Evolutionary conservation across 345 rosid genomes (phyloP).

Genomic region (Populus alba): DNA sequence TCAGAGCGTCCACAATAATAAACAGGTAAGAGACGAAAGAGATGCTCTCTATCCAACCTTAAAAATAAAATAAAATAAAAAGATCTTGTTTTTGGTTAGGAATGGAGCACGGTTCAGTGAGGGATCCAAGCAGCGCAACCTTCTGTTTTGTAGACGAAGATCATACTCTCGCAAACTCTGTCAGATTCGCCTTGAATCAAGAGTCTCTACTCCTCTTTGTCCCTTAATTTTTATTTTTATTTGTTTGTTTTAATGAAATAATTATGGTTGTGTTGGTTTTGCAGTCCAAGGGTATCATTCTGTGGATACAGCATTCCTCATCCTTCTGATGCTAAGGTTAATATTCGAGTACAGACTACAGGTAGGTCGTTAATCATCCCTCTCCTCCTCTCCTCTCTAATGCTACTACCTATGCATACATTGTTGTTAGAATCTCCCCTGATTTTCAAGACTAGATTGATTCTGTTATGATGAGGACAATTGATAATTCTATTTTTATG

Average conservation of each 20-base stretch:
- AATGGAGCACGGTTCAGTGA: constrained; percentile 73
- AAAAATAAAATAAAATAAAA: no score
- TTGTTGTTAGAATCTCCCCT: no score
- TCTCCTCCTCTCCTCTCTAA: no score
- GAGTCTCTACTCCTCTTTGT: constrained; percentile 38
- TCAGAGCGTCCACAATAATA: background rate
- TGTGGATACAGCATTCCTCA: constrained; percentile 88
- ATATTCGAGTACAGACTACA: constrained; percentile 82
- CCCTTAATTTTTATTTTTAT: background rate
- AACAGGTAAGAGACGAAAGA: background rate
- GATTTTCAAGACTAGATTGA: no score
- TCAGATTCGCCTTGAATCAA: constrained; percentile 84
- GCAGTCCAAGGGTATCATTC: constrained; percentile 74
- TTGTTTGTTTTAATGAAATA: background rate
- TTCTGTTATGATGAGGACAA: background rate
- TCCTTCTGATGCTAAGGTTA: constrained; percentile 81
- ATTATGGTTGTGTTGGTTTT: constrained; percentile 14
- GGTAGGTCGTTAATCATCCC: constrained; percentile 33
- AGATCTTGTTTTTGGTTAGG: background rate
- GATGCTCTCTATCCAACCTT: background rate
- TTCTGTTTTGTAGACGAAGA: constrained; percentile 73
- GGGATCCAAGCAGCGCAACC: constrained; percentile 56
- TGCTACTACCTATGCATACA: no score
- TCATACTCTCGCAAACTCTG: constrained; percentile 81
- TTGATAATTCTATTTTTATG: no score